phyloP scores from a whole-genome alignment of 2,329 filamentous ascomycete genomes.

The Epichloe sylvatica region DNA sequence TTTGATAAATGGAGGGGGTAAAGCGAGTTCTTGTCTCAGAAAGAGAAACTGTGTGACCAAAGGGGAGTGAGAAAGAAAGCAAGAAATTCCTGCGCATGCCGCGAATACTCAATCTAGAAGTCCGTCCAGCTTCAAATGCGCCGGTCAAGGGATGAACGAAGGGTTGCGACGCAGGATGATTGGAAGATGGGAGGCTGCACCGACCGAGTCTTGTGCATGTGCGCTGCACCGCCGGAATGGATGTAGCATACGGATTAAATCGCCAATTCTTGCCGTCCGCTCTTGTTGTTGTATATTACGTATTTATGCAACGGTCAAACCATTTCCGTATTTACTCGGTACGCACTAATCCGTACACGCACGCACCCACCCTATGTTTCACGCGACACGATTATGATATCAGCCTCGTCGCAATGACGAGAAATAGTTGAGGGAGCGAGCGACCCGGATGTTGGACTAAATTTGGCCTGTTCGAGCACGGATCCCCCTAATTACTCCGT shows the following conservation, averaged over 20 bases:
- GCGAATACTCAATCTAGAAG: not conserved
- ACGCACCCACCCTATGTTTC: not conserved
- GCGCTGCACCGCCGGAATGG: too few relatives aligned
- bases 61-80: too few relatives aligned
- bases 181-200: not conserved
- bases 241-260: too few relatives aligned
- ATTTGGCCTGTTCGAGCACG: too few relatives aligned
- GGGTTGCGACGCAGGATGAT: not conserved
- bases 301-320: too few relatives aligned
- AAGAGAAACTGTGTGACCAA: not conserved
- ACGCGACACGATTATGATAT: not conserved
- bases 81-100: not conserved
- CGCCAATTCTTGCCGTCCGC: too few relatives aligned
- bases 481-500: too few relatives aligned
- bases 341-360: not conserved
- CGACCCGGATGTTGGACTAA: too few relatives aligned
- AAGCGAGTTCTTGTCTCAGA: not conserved
- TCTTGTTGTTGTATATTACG: too few relatives aligned
- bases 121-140: not conserved
- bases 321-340: too few relatives aligned
- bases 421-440: too few relatives aligned
- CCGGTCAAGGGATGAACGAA: not conserved
- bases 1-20: not conserved
- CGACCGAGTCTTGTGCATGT: not conserved
- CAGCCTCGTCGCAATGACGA: not conserved